Conservation (phyloP, 768 basidiomycete species). For the Pilatotrama ljubarskyi region DNA sequence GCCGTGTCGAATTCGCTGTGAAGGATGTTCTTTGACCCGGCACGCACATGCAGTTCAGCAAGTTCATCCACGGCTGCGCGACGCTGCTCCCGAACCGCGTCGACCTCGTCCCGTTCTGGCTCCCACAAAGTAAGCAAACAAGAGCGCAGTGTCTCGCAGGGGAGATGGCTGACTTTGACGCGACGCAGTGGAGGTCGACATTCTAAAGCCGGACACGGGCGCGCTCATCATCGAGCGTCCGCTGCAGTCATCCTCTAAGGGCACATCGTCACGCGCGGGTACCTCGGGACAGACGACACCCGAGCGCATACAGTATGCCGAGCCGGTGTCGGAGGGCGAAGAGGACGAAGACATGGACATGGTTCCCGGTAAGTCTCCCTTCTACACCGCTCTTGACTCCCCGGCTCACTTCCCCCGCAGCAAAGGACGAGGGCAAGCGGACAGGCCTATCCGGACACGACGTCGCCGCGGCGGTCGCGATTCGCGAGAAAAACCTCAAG, state of each 20-base stretch:
- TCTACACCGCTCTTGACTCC: not conserved
- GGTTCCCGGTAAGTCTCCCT: conserved; percentile 45
- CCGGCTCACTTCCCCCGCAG: not conserved
- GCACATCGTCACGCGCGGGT: conserved; percentile 40
- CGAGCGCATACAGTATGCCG: conserved; percentile 58
- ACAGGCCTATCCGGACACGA: conserved; percentile 73
- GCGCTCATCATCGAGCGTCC: conserved; percentile 73
- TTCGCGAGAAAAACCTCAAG: conserved; percentile 79
- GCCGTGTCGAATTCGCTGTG: not conserved
- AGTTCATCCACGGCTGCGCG: conserved; percentile 96
- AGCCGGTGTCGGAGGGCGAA: conserved; percentile 95
- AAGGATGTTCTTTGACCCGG: not conserved
- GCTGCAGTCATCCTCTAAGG: conserved; percentile 43
- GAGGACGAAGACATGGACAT: conserved; percentile 76
- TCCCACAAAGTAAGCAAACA: conserved; percentile 78
- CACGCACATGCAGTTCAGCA: conserved; percentile 43
- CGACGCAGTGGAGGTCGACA: conserved; percentile 84
- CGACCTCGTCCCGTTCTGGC: conserved; percentile 97
- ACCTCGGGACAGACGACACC: conserved; percentile 46
- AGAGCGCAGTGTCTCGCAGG: not conserved
- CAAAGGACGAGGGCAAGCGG: conserved; percentile 79
- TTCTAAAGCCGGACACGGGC: conserved; percentile 88
- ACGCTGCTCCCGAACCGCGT: conserved; percentile 90
- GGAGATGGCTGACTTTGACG: not conserved
- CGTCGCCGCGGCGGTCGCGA: conserved; percentile 83